Evolutionary conservation across 805 yeast species (phyloP).

Genomic region (Tetrapisispora namnaoensis): DNA sequence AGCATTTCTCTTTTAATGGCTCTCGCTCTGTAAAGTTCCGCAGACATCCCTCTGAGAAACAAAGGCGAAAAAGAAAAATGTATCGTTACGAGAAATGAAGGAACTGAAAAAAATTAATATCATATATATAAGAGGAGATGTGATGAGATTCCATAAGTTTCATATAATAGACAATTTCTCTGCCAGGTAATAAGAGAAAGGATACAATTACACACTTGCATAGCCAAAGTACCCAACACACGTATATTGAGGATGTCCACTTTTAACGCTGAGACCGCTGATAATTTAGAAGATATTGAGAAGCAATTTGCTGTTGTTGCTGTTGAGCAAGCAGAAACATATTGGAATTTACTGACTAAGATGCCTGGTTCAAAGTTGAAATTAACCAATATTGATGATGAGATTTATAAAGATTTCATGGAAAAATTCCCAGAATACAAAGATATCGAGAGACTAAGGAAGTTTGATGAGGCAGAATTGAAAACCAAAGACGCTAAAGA

Average conservation of each 20-base stretch:
- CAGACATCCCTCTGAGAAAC: background rate
- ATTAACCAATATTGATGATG: constrained; percentile 64
- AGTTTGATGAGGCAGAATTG: constrained; percentile 68
- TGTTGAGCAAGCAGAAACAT: constrained; percentile 88
- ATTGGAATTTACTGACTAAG: constrained; percentile 70
- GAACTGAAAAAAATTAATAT: background rate
- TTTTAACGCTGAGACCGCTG: constrained; percentile 84
- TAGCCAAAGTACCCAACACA: background rate
- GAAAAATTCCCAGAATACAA: constrained; percentile 83
- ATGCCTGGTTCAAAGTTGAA: constrained; percentile 73
- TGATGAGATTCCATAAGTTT: background rate
- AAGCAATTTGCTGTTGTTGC: constrained; percentile 97
- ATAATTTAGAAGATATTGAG: constrained; percentile 90
- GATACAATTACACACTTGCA: no score
- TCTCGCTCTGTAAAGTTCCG: background rate
- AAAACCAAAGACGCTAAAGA: constrained; percentile 72
- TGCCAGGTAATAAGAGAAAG: no score
- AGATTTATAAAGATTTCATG: constrained; percentile 48
- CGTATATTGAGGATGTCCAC: constrained; percentile 10
- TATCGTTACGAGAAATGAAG: background rate
- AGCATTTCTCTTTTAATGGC: no score
- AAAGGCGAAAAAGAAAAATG: background rate
- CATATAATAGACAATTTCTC: no score
- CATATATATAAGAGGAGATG: background rate
- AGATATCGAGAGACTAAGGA: constrained; percentile 45